Conservation (phyloP, 805 yeast species). For the Wickerhamomyces canadensis region DNA sequence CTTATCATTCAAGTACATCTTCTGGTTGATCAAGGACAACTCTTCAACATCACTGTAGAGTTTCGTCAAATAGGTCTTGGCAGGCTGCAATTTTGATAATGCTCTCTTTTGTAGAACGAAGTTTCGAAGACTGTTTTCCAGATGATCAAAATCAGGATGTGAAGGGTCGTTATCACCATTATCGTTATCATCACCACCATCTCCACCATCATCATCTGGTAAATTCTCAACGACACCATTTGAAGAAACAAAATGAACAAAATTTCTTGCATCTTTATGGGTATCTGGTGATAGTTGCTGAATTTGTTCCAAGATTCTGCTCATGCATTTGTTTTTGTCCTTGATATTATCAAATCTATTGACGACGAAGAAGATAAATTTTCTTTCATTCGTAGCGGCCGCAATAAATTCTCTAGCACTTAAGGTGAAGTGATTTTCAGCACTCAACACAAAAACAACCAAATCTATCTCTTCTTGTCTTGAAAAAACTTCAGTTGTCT, state of each 20-base stretch:
- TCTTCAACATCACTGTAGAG: constrained; percentile 57
- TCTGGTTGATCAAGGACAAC: constrained; percentile 58
- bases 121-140: constrained; percentile 79
- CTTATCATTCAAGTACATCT: constrained; percentile 45
- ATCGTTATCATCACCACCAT: constrained; percentile 28
- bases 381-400: constrained; percentile 85
- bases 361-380: constrained; percentile 88
- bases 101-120: constrained; percentile 89
- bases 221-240: constrained; percentile 35
- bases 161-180: constrained; percentile 25
- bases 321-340: constrained; percentile 74
- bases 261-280: constrained; percentile 78
- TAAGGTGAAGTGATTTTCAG: constrained; percentile 92
- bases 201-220: constrained; percentile 33
- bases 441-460: constrained; percentile 92
- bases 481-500: constrained; percentile 91
- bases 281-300: constrained; percentile 85
- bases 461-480: constrained; percentile 96
- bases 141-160: constrained; percentile 67
- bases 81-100: constrained; percentile 84
- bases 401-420: constrained; percentile 92
- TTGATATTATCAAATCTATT: constrained; percentile 84
- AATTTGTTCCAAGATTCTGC: constrained; percentile 78
- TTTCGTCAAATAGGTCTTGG: constrained; percentile 77
- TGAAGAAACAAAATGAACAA: constrained; percentile 88